These are phyloP conservation scores for Fusarium euwallaceae DNA, from an alignment of 2,329 filamentous ascomycete species.

Conservation along the genomic window DNA sequence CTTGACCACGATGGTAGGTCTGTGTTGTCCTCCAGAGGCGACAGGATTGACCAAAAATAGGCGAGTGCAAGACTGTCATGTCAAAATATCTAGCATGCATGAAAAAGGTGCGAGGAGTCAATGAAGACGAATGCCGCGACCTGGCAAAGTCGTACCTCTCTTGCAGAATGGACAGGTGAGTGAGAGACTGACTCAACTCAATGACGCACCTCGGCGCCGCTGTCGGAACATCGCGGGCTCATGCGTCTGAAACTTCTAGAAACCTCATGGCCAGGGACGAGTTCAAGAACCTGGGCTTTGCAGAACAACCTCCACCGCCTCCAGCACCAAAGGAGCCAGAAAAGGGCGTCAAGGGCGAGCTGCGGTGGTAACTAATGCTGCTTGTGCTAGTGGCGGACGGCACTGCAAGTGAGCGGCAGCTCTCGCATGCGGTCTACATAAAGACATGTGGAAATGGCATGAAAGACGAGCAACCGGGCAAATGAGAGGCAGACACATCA, in stretches of 20 bases:
- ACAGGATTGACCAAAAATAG: constrained; percentile 58
- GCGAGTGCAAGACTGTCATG: constrained; percentile 95
- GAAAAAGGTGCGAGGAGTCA: constrained; percentile 84
- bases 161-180: constrained; percentile 93
- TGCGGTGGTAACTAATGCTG: constrained; percentile 49
- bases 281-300: constrained; percentile 92
- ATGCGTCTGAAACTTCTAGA: constrained; percentile 57
- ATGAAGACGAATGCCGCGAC: constrained; percentile 86
- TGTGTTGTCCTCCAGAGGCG: not conserved
- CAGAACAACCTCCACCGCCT: constrained; percentile 48
- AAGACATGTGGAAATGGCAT: constrained; percentile 6
- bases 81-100: constrained; percentile 87
- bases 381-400: not conserved
- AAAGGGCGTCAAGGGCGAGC: constrained; percentile 54
- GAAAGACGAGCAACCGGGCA: constrained; percentile 24
- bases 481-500: constrained; percentile 48
- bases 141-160: constrained; percentile 89
- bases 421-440: constrained; percentile 9
- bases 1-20: constrained; percentile 83
- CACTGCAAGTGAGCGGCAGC: not conserved
- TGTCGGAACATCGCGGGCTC: constrained; percentile 36
- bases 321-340: constrained; percentile 44
- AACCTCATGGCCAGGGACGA: constrained; percentile 97
- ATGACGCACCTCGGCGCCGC: constrained; percentile 25
- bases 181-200: constrained; percentile 45